Base-by-base conservation (phyloP, 805 yeast species). In the Kluyveromyces nonfermentans region DNA sequence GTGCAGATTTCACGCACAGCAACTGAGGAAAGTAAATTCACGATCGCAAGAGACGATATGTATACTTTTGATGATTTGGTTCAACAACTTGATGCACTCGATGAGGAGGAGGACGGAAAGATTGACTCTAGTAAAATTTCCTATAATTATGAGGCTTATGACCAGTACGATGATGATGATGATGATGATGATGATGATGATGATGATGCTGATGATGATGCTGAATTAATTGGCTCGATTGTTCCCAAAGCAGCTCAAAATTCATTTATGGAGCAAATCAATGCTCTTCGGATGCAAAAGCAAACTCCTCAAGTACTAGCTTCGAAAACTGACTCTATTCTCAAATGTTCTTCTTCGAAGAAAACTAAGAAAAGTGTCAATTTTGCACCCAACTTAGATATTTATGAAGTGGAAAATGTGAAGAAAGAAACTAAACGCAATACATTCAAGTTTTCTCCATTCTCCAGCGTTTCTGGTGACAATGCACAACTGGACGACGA, bases 51-150 rank as follows among this genome's bases (percentile, higher is more conserved):
- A 15, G 49, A 54, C 10, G 50, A 56, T 41, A 48, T 63, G 40
- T 62, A 62, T 40, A 57, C 65, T 1, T 59, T 62, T 47, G 65
- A 56, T 6, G 65, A 61, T 41, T 44, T 62, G 22, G 64, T 62
- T 0, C 46, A 53, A 30, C 57, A 59, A 31, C 40, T 63, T 46
- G 66, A 62, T 34, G 56, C 54, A 34, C 54, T 57, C 36, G 64
- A 59, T 37, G 55, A 52, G 32, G 17, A 51, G 20, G 60, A 56
- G 9, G 60, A 56, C 40, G 62, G 59, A 7, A 40, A 41, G 2
- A 25, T 54, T 8, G 50, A 56, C 33, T 25, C 46, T 1, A 49
- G 49, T 15, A 56, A 54, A 7, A 37, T 55, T 10, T 41, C 46
- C 3, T 61, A 59, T 41, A 58, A 56, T 41, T 54, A 47, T 41